These are phyloP conservation scores for Amesomyces nigricolor DNA, from an alignment of 2,329 filamentous ascomycete genomes.

Conservation along the genomic window DNA sequence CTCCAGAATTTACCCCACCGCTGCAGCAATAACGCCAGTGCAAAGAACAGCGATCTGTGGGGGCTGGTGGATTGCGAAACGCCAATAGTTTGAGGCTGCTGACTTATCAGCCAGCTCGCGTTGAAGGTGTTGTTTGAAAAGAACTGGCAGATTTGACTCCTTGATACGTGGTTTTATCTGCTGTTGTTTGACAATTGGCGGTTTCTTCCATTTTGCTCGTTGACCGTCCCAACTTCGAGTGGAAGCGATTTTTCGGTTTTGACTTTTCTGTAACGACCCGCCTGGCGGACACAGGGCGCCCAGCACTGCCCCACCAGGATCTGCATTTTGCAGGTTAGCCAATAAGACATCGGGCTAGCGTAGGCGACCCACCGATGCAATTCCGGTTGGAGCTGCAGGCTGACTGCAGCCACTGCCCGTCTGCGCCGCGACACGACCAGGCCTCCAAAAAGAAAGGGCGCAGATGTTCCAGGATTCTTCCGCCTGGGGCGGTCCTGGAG, in stretches of 20 bases:
- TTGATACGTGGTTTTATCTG: too few relatives aligned
- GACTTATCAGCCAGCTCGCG: too few relatives aligned
- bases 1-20: conserved; percentile 18
- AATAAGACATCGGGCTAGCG: conserved; percentile 3
- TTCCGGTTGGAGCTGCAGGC: conserved; percentile 16
- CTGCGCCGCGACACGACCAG: conserved; percentile 9
- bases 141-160: too few relatives aligned
- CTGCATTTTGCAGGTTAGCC: conserved; percentile 4
- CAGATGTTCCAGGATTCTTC: background rate
- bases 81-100: background rate
- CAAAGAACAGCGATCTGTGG: background rate
- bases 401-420: conserved; percentile 17
- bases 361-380: conserved; percentile 8
- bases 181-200: too few relatives aligned
- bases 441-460: conserved; percentile 16
- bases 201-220: too few relatives aligned
- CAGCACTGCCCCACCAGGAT: conserved; percentile 20
- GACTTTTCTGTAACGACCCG: conserved; percentile 8
- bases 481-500: background rate
- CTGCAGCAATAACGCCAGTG: background rate
- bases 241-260: background rate
- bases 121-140: too few relatives aligned
- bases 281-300: background rate
- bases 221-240: too few relatives aligned
- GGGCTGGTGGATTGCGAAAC: background rate